Evolutionary conservation across 495 filamentous ascomycete species (phyloP).

Genomic region (Hypomontagnella monticulosa): DNA sequence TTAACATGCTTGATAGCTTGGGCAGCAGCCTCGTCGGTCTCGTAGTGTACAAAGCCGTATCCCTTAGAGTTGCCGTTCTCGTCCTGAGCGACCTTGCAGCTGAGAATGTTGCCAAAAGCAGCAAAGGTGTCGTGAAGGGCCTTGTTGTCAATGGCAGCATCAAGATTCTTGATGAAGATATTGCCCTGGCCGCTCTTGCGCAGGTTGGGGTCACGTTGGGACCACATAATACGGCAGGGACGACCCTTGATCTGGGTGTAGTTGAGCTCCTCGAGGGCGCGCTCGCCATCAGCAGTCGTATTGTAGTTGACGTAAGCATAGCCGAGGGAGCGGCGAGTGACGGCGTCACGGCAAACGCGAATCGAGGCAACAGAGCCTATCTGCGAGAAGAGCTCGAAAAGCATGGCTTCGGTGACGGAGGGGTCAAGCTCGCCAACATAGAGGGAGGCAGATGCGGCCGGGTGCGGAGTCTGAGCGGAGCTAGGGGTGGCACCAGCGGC

Average conservation of each 20-base stretch:
- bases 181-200: conserved; percentile 99
- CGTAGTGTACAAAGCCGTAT: conserved; percentile 99
- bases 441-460: conserved; percentile 93
- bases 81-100: conserved; percentile 99
- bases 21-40: conserved; percentile 96
- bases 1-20: conserved; percentile 99
- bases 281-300: conserved; percentile 94
- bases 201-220: conserved; percentile 97
- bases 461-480: conserved; percentile 73
- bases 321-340: conserved; percentile 97
- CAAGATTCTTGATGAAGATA: conserved; percentile 99
- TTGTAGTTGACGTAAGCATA: conserved; percentile 99
- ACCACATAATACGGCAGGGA: conserved; percentile 99
- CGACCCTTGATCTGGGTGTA: conserved; percentile 99
- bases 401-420: conserved; percentile 98
- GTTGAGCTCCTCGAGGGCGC: conserved; percentile 98
- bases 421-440: conserved; percentile 99
- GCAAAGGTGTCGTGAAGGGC: conserved; percentile 99
- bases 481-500: conserved; percentile 73
- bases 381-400: conserved; percentile 99
- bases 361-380: conserved; percentile 99
- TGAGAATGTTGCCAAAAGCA: conserved; percentile 98
- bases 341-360: conserved; percentile 98
- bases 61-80: conserved; percentile 96
- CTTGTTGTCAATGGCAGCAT: conserved; percentile 99